Percentiles rank a stretch among this genome's conserved stretches.
Evolutionary conservation across 805 yeast genomes (phyloP).

Genomic region (Pichia manshurica): DNA sequence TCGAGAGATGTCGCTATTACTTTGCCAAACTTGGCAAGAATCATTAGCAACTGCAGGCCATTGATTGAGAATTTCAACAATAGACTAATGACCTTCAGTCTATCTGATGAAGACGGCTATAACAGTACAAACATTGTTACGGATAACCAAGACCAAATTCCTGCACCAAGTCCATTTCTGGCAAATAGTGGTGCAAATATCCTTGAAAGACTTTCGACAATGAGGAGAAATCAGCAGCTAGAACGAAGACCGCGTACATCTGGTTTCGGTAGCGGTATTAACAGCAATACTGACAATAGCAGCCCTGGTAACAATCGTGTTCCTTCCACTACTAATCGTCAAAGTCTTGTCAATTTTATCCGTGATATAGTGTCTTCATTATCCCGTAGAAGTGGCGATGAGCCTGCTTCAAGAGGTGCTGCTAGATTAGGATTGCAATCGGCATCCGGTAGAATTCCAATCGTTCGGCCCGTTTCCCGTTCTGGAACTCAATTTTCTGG

Average conservation of each 20-base stretch:
- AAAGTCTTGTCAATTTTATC: slow-evolving; percentile 7
- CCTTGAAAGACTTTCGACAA: slow-evolving; percentile 1
- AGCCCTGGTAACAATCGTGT: not conserved
- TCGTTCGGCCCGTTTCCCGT: slow-evolving; percentile 19
- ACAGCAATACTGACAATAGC: not conserved
- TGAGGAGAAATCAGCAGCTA: not conserved
- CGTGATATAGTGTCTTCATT: slow-evolving; percentile 11
- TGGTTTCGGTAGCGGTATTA: not conserved
- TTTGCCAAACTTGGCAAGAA: slow-evolving; percentile 32
- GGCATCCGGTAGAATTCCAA: not conserved
- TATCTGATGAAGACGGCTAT: slow-evolving; percentile 25
- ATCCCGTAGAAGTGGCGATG: slow-evolving; percentile 2
- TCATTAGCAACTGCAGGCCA: slow-evolving; percentile 29
- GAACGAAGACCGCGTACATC: not conserved
- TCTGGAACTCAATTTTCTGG: slow-evolving; percentile 1
- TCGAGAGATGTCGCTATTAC: slow-evolving; percentile 28
- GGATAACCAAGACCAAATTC: not conserved
- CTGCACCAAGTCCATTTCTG: not conserved
- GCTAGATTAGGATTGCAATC: slow-evolving; percentile 6
- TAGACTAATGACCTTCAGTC: slow-evolving; percentile 28
- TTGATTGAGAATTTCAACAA: slow-evolving; percentile 28
- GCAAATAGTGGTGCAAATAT: not conserved
- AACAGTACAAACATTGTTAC: not conserved
- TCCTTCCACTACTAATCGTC: not conserved
- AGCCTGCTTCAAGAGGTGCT: not conserved